phyloP scores from a whole-genome alignment of 805 yeast genomes.

The Candida quercuum region DNA sequence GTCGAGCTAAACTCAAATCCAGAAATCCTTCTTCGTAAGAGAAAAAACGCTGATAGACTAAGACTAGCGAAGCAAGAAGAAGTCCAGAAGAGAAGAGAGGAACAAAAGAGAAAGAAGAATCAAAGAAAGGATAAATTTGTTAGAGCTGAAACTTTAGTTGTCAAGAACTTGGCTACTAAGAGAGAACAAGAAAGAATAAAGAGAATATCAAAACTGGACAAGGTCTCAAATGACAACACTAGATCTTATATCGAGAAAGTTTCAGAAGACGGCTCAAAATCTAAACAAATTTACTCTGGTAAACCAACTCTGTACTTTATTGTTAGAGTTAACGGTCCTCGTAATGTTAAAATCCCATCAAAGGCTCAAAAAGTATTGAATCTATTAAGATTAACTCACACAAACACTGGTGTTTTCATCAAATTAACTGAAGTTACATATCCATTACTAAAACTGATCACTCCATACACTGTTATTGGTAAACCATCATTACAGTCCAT shows the following conservation, averaged over 20 bases:
- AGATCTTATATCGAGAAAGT: slow-evolving; percentile 29
- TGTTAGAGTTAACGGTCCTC: slow-evolving; percentile 61
- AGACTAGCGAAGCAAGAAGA: slow-evolving; percentile 70
- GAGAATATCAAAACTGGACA: slow-evolving; percentile 53
- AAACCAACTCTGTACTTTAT: slow-evolving; percentile 54
- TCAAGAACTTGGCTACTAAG: slow-evolving; percentile 56
- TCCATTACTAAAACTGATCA: slow-evolving; percentile 59
- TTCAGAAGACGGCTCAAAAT: slow-evolving; percentile 25
- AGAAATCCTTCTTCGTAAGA: slow-evolving; percentile 69
- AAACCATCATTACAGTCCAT: slow-evolving; percentile 68
- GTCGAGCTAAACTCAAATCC: slow-evolving; percentile 59
- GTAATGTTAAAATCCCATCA: slow-evolving; percentile 59
- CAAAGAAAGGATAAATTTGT: slow-evolving; percentile 48
- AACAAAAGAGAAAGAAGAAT: slow-evolving; percentile 37
- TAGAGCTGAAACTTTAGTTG: slow-evolving; percentile 70
- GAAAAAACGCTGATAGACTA: slow-evolving; percentile 72
- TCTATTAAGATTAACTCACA: slow-evolving; percentile 54
- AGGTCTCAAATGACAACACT: slow-evolving; percentile 13
- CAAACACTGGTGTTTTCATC: slow-evolving; percentile 68
- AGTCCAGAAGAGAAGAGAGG: slow-evolving; percentile 45
- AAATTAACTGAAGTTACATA: slow-evolving; percentile 53
- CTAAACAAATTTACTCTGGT: slow-evolving; percentile 33
- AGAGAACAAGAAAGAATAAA: slow-evolving; percentile 66
- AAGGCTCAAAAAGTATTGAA: slow-evolving; percentile 55
- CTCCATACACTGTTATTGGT: slow-evolving; percentile 73